These are phyloP conservation scores for Bondarzewia mesenterica DNA, from an alignment of 1,284 basidiomycete species.

Conservation along the genomic window DNA sequence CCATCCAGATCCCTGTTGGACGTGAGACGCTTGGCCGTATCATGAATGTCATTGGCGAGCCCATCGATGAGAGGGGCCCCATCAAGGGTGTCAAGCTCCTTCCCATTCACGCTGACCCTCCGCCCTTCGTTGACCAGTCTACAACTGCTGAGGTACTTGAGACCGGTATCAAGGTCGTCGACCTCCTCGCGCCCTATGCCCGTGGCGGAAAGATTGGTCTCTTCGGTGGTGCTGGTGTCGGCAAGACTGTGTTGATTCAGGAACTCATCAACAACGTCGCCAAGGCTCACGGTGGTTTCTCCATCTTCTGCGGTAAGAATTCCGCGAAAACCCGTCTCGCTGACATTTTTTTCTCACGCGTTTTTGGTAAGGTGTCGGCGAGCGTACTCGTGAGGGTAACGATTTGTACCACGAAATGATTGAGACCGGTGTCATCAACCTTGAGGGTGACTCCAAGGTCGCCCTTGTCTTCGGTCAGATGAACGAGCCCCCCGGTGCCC, in stretches of 20 bases:
- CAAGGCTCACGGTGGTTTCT: conserved; percentile 99
- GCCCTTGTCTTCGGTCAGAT: conserved; percentile 99
- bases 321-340: conserved; percentile 1
- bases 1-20: conserved; percentile 96
- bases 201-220: conserved; percentile 99
- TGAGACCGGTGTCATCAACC: conserved; percentile 99
- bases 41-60: conserved; percentile 99
- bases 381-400: conserved; percentile 99
- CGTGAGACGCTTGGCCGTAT: conserved; percentile 92
- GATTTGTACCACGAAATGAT: conserved; percentile 99
- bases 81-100: conserved; percentile 90
- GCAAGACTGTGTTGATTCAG: conserved; percentile 98
- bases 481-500: conserved; percentile 99
- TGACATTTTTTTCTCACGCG: conserved; percentile 6
- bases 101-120: conserved; percentile 96
- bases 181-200: conserved; percentile 97
- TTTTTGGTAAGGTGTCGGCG: conserved; percentile 78
- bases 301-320: conserved; percentile 90
- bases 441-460: conserved; percentile 98
- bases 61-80: conserved; percentile 98
- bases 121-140: conserved; percentile 95
- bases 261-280: conserved; percentile 99
- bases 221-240: conserved; percentile 99
- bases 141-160: conserved; percentile 97
- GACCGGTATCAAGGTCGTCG: conserved; percentile 99